phyloP scores from a whole-genome alignment of 2,329 filamentous ascomycete genomes.

The Colletotrichum simmondsii region DNA sequence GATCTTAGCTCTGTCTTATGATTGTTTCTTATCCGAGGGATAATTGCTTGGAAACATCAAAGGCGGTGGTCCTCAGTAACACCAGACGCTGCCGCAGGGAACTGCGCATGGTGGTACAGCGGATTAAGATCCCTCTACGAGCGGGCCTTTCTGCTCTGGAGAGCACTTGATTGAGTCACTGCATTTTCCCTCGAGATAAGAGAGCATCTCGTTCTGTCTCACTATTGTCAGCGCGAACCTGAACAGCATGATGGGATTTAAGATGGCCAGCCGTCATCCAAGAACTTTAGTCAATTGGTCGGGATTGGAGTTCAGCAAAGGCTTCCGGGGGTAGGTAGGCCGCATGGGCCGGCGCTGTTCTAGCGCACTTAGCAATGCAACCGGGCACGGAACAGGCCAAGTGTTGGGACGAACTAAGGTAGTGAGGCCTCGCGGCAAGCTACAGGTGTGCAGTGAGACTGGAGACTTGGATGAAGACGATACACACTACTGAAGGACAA shows the following conservation, averaged over 20 bases:
- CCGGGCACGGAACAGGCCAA: conserved; percentile 6
- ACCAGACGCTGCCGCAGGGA: too few species aligned
- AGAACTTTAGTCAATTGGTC: background rate
- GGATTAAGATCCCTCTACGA: too few species aligned
- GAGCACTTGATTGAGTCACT: too few species aligned
- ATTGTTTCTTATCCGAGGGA: too few species aligned
- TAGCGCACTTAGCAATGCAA: conserved; percentile 21
- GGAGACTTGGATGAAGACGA: background rate
- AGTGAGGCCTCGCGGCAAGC: background rate
- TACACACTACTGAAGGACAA: background rate
- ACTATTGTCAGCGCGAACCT: background rate
- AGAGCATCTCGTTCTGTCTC: background rate
- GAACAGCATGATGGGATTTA: background rate
- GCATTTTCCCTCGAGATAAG: too few species aligned
- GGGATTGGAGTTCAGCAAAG: background rate
- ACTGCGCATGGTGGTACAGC: too few species aligned
- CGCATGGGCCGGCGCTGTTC: background rate
- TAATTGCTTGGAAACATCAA: too few species aligned
- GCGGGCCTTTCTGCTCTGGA: too few species aligned
- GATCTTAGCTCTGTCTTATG: too few species aligned
- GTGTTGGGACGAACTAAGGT: conserved; percentile 17
- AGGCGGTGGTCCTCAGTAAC: too few species aligned
- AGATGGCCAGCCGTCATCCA: background rate
- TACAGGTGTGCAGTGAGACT: background rate
- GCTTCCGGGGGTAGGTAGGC: background rate